These are phyloP conservation scores for Agaricus subrufescens DNA, from an alignment of 768 basidiomycete species.

Conservation along the genomic window DNA sequence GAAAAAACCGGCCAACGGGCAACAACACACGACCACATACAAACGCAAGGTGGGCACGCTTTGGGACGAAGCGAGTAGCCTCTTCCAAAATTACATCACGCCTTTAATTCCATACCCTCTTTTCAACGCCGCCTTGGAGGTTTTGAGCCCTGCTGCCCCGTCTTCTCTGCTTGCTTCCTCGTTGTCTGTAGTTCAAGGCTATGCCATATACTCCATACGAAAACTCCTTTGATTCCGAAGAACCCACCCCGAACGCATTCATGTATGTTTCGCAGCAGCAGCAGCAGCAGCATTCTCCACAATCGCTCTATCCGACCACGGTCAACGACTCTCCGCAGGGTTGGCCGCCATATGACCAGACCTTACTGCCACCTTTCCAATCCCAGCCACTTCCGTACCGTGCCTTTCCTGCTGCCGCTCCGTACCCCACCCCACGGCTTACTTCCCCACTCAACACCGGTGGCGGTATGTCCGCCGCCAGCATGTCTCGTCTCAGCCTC, in stretches of 20 bases:
- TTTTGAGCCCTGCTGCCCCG: neutral
- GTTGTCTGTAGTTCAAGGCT: neutral
- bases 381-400: conserved; percentile 13
- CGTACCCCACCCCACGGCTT: conserved; percentile 24
- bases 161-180: neutral
- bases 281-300: neutral
- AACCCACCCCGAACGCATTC: neutral
- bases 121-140: conserved; percentile 5
- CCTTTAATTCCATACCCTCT: conserved; percentile 9
- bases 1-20: conserved; percentile 8
- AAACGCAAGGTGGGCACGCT: conserved; percentile 1
- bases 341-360: conserved; percentile 24
- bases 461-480: conserved; percentile 8
- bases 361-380: conserved; percentile 12
- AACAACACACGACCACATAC: conserved; percentile 10
- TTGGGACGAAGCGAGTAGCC: conserved; percentile 1
- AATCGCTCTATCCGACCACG: neutral
- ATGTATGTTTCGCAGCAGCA: conserved; percentile 3
- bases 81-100: conserved; percentile 11
- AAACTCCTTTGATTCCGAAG: conserved; percentile 1
- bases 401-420: conserved; percentile 17
- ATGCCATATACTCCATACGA: conserved; percentile 7
- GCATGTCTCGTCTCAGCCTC: conserved; percentile 20
- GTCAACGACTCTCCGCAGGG: conserved; percentile 15
- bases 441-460: conserved; percentile 20